Base-by-base conservation (phyloP, 805 yeast genomes). In the Metschnikowia sp. region DNA sequence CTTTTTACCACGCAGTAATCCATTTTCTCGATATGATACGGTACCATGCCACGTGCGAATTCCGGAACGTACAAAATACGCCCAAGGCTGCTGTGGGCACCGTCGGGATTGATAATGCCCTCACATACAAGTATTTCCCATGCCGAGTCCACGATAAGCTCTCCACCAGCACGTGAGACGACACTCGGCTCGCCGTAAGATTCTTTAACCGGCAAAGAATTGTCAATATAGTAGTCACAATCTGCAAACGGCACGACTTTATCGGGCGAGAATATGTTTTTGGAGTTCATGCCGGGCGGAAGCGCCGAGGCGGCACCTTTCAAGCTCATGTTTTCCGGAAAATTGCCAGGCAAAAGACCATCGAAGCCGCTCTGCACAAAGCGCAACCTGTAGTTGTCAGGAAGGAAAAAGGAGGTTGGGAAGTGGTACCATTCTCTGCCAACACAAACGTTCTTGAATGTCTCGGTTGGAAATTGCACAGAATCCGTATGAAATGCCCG, bases 401-500 rank as follows among this genome's bases (percentile, higher is more conserved):
- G 83, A 22, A 92, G 68, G 60, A 91, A 88, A 62, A 90, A 87
- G 0, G 97, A 90, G 1, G 87, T 82, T 9, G 98, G 97, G 65
- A 72, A 91, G 60, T 92, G 86, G 60, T 88, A 89, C 97, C 97
- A 91, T 68, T 92, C 97, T 49, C 96, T 77, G 2, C 97, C 97
- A n/a, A 86, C 75, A 65, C 98, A 92, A 0, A 92, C 84, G 54
- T 81, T 84, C 8, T 40, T 34, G 18, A 39, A 33, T 67, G 69
- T 11, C 51, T 41, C 3, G 58, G 56, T 7, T 5, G 50, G 34
- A 29, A 29, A 19, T n/a, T 4, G 5, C 4, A 59, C 48, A 0
- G 55, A 51, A 2, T 55, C 18, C 15, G 60, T 46, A 2, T 51
- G 47, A 28, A 76, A 75, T 11, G 77, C 70, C n/a, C 68, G 56